These are phyloP conservation scores for Zygosaccharomyces bailii DNA, from an alignment of 805 yeast genomes.

Conservation along the genomic window DNA sequence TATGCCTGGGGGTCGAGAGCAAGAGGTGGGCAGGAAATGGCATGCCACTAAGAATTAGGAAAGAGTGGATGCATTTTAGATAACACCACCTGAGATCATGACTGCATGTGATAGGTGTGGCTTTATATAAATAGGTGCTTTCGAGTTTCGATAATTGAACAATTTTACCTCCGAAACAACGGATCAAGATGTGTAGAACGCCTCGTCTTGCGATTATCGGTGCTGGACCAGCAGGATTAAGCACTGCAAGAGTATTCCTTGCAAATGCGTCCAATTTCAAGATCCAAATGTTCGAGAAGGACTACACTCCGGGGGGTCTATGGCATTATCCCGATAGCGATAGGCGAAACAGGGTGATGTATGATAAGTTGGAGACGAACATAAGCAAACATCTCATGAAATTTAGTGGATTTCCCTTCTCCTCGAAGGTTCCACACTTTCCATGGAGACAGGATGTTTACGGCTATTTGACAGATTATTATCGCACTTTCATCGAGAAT, in stretches of 20 bases:
- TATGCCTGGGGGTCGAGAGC: constrained; percentile 49
- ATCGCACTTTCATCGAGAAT: constrained; percentile 32
- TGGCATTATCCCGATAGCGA: constrained; percentile 56
- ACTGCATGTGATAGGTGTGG: constrained; percentile 2
- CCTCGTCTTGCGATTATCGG: constrained; percentile 61
- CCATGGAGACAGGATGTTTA: constrained; percentile 61
- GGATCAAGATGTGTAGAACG: constrained; percentile 1
- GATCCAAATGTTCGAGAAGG: constrained; percentile 58
- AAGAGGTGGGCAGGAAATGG: constrained; percentile 15
- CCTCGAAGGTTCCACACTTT: constrained; percentile 46
- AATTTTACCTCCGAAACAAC: not conserved
- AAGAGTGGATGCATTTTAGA: not conserved
- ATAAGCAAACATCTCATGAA: constrained; percentile 65
- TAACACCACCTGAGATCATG: constrained; percentile 3
- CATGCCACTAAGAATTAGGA: constrained; percentile 23
- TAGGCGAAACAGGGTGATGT: constrained; percentile 44
- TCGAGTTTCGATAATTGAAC: not conserved
- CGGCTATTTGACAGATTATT: constrained; percentile 56
- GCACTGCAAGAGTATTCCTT: constrained; percentile 58
- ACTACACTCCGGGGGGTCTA: constrained; percentile 66
- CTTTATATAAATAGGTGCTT: not conserved
- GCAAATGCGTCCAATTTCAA: constrained; percentile 47
- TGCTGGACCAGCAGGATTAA: constrained; percentile 74
- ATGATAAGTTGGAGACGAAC: constrained; percentile 66
- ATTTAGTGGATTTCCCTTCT: constrained; percentile 52